These are phyloP conservation scores for Candida ovalis DNA, from an alignment of 805 yeast genomes.

Conservation along the genomic window DNA sequence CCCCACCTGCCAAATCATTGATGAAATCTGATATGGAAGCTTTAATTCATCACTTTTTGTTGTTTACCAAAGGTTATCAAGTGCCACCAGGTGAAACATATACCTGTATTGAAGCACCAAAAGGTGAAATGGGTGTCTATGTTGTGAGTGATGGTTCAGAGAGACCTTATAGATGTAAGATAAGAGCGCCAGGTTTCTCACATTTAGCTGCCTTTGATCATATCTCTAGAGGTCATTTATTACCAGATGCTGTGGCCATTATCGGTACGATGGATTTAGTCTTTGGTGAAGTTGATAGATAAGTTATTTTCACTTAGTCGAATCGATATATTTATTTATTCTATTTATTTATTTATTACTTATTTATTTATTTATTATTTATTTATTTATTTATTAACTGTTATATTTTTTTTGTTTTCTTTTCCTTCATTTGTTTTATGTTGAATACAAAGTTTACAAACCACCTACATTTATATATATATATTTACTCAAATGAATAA, in stretches of 20 bases:
- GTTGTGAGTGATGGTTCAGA: conserved; percentile 86
- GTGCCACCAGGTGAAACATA: conserved; percentile 92
- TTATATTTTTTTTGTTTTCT: background rate
- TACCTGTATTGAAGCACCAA: conserved; percentile 90
- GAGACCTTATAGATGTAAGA: conserved; percentile 88
- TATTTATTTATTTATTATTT: conserved; percentile 1
- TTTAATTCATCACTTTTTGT: conserved; percentile 81
- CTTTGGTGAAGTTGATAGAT: conserved; percentile 93
- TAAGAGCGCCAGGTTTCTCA: conserved; percentile 93
- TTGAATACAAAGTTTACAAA: background rate
- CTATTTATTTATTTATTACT: conserved; percentile 5
- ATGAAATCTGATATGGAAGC: conserved; percentile 96
- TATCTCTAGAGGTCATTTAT: conserved; percentile 77
- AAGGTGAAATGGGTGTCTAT: conserved; percentile 92
- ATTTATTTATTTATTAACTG: conserved; percentile 4
- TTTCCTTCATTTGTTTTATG: background rate
- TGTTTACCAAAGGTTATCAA: conserved; percentile 82
- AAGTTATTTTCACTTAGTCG: conserved; percentile 22
- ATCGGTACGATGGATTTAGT: conserved; percentile 95
- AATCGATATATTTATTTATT: background rate
- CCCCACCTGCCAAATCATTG: conserved; percentile 73
- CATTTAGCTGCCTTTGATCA: conserved; percentile 88
- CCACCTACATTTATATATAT: background rate
- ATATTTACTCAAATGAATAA: background rate
- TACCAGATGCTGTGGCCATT: conserved; percentile 91